Percentiles rank a stretch among this genome's conserved stretches.
phyloP scores from a whole-genome alignment of 257 asterid genomes.

The Cruciata laevipes region DNA sequence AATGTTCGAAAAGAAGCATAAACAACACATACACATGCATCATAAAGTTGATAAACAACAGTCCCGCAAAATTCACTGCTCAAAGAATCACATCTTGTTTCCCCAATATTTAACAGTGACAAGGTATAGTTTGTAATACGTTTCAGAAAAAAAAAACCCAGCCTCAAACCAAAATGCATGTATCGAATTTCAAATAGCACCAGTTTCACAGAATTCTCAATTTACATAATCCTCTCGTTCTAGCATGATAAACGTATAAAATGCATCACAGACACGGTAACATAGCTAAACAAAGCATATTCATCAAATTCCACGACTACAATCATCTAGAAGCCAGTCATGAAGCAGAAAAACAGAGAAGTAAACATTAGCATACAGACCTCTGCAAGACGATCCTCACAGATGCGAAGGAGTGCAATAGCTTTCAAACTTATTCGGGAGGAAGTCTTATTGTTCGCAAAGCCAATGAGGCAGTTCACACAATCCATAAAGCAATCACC shows the following conservation, averaged over 20 bases:
- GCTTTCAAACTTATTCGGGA: constrained; percentile 96
- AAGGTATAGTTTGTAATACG: neutral
- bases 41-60: neutral
- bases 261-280: neutral
- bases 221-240: neutral
- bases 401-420: constrained; percentile 96
- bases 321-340: neutral
- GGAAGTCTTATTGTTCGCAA: constrained; percentile 89
- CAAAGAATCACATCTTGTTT: neutral
- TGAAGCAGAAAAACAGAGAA: neutral
- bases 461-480: constrained; percentile 97
- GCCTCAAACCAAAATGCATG: neutral
- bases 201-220: neutral
- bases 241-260: neutral
- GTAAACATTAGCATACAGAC: constrained; percentile 32
- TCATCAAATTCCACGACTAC: neutral
- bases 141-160: neutral
- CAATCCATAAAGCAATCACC: constrained; percentile 99
- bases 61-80: neutral
- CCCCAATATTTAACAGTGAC: neutral
- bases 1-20: neutral
- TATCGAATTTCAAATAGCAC: neutral
- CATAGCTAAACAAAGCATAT: neutral
- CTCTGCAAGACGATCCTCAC: constrained; percentile 99
- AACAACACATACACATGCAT: too few relatives aligned